A percentile compares a stretch with the other conserved stretches of the same genome.
These are phyloP conservation scores for Aeschynomene evenia DNA, from an alignment of 306 rosid genomes.

Conservation along the genomic window DNA sequence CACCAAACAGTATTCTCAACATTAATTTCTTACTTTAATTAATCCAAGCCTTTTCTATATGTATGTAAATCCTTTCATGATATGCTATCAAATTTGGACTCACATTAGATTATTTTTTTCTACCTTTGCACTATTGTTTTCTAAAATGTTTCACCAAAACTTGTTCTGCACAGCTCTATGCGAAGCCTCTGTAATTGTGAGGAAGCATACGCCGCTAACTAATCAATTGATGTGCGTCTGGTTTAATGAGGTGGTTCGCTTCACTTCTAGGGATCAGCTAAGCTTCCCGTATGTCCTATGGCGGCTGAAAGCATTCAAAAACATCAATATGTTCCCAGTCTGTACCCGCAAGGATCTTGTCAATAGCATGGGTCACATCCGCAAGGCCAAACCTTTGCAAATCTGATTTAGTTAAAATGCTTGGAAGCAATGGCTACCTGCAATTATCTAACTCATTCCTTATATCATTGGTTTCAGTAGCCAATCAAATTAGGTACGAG, in stretches of 20 bases:
- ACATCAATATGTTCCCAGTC: constrained; percentile 79
- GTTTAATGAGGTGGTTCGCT: constrained; percentile 93
- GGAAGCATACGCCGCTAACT: constrained; percentile 66
- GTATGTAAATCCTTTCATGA: constrained; percentile 2
- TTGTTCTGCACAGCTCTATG: constrained; percentile 67
- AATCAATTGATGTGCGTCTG: constrained; percentile 85
- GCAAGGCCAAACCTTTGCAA: constrained; percentile 85
- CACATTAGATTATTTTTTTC: not conserved
- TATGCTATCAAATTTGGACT: constrained; percentile 18
- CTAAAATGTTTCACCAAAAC: constrained; percentile 11
- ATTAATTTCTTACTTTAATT: not conserved
- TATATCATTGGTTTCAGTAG: constrained; percentile 28
- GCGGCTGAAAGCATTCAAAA: constrained; percentile 67
- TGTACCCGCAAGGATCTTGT: constrained; percentile 97
- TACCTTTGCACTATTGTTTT: not conserved
- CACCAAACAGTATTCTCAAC: not conserved
- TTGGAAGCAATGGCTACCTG: constrained; percentile 11
- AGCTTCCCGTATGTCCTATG: constrained; percentile 93
- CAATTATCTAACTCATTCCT: constrained; percentile 22
- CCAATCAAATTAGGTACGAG: constrained; percentile 31
- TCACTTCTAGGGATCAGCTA: constrained; percentile 94
- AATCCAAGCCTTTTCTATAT: not conserved
- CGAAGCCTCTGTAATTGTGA: constrained; percentile 88
- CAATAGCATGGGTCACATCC: constrained; percentile 92
- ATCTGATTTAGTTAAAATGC: constrained; percentile 37